Conservation (phyloP, 176 grass and related monocot species). For the Rhynchospora breviuscula region DNA sequence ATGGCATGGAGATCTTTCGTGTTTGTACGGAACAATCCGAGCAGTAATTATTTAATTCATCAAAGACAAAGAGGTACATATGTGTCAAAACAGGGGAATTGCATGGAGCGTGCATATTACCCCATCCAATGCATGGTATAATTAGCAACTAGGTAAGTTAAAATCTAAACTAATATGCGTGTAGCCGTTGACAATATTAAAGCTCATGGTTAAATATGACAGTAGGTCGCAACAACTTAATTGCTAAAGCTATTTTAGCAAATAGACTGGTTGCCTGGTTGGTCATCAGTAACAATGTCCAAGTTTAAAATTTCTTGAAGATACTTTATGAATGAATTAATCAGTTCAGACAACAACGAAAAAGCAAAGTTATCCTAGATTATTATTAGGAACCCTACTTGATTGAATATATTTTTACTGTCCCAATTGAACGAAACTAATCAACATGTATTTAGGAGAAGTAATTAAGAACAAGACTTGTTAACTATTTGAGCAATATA, state of each 20-base stretch:
- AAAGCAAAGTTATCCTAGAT: no score
- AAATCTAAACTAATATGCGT: not conserved
- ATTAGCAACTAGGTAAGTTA: no score
- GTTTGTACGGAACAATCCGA: not conserved
- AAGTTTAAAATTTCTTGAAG: not conserved
- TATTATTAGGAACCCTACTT: no score
- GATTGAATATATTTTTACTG: no score
- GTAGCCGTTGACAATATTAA: not conserved
- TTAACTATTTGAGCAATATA: no score
- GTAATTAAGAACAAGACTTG: no score
- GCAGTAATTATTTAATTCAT: not conserved
- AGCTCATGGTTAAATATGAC: not conserved
- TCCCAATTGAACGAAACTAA: no score
- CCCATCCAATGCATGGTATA: no score
- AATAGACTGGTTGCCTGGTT: not conserved
- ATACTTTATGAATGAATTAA: not conserved
- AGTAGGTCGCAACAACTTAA: not conserved
- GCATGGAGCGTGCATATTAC: not conserved
- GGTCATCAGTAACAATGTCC: not conserved
- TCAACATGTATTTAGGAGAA: no score
- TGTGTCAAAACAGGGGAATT: not conserved
- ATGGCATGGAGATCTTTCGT: not conserved
- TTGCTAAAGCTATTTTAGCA: not conserved
- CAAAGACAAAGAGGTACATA: not conserved
- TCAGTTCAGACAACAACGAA: no score